Conservation (phyloP, 768 basidiomycete species). For the Floccularia luteovirens region DNA sequence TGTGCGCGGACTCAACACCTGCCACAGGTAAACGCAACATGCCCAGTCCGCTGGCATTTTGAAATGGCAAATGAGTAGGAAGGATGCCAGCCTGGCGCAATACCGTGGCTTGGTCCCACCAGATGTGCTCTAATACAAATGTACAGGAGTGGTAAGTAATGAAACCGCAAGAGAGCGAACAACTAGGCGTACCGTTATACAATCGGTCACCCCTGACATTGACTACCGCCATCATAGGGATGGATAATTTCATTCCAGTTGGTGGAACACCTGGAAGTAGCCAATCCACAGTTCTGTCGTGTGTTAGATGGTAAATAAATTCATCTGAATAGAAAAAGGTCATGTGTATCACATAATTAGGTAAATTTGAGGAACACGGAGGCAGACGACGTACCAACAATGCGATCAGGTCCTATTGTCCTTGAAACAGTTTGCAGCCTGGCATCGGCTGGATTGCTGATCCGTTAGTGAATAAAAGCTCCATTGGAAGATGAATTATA, state of each 20-base stretch:
- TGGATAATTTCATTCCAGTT: conserved; percentile 35
- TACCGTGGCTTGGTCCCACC: conserved; percentile 36
- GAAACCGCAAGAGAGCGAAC: not conserved
- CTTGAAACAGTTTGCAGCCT: conserved; percentile 37
- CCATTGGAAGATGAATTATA: not conserved
- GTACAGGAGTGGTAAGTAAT: too few relatives aligned
- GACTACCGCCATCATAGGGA: conserved; percentile 52
- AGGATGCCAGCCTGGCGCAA: conserved; percentile 28
- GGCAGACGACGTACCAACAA: conserved; percentile 30
- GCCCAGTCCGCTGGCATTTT: conserved; percentile 11
- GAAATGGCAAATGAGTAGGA: conserved; percentile 22
- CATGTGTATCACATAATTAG: not conserved
- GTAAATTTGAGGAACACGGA: not conserved
- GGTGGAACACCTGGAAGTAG: conserved; percentile 47
- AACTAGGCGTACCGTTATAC: conserved; percentile 20
- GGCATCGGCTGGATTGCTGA: conserved; percentile 43
- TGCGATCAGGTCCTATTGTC: conserved; percentile 41
- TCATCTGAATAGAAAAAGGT: conserved; percentile 40
- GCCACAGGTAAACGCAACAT: conserved; percentile 26
- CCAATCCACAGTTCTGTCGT: conserved; percentile 36
- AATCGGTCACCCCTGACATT: conserved; percentile 35
- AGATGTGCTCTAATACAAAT: conserved; percentile 27
- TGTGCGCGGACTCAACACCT: conserved; percentile 25
- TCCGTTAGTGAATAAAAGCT: too few relatives aligned
- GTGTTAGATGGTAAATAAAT: conserved; percentile 39